Evolutionary conservation across 306 rosid genomes (phyloP).

Genomic region (Prunus campanulata): DNA sequence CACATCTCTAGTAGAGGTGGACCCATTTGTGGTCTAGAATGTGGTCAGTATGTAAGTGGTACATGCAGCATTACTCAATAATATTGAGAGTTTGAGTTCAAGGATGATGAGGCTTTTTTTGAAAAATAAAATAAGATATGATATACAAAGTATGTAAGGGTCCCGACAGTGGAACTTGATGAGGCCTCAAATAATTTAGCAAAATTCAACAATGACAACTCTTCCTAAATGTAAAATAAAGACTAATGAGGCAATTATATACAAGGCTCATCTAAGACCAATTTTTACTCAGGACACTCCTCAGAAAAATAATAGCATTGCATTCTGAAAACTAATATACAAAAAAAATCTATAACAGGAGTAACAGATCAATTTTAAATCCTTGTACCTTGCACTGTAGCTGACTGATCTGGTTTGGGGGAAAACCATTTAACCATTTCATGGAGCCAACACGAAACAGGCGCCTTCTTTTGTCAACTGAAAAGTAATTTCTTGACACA

Average conservation of each 20-base stretch:
- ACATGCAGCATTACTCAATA: background rate
- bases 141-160: too few relatives aligned
- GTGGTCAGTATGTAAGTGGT: background rate
- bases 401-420: slow-evolving; percentile 50
- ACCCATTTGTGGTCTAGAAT: background rate
- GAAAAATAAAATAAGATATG: too few relatives aligned
- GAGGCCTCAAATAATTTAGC: too few relatives aligned
- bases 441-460: slow-evolving; percentile 77
- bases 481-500: slow-evolving; percentile 91
- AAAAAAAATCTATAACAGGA: background rate
- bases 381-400: slow-evolving; percentile 76
- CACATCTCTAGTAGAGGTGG: background rate
- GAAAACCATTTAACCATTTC: slow-evolving; percentile 70
- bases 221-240: background rate
- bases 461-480: slow-evolving; percentile 85
- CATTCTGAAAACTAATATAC: background rate
- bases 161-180: too few relatives aligned
- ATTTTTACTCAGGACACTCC: background rate
- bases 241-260: background rate
- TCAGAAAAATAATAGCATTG: background rate
- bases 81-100: too few relatives aligned
- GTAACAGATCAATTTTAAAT: slow-evolving; percentile 9
- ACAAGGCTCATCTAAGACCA: background rate
- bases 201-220: too few relatives aligned
- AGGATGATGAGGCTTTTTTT: too few relatives aligned